A percentile compares a stretch with the other conserved stretches of the same genome.
phyloP scores from a whole-genome alignment of 495 filamentous ascomycete species.

The Tetracladium setigerum region DNA sequence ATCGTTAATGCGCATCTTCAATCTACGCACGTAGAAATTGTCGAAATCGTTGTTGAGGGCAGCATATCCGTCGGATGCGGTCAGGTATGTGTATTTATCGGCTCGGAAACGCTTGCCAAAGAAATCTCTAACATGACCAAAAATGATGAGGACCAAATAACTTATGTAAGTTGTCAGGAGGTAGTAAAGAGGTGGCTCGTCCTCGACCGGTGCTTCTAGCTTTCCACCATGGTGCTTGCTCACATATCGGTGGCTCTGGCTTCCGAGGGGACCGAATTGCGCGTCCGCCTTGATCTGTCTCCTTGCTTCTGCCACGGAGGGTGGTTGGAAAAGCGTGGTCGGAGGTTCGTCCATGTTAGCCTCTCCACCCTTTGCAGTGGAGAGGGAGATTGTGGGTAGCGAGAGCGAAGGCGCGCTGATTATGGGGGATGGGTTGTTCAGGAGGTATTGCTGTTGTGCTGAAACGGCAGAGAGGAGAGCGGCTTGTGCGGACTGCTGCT shows the following conservation, averaged over 20 bases:
- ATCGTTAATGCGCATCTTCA: constrained; percentile 93
- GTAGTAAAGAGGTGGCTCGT: constrained; percentile 95
- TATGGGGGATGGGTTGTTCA: constrained; percentile 49
- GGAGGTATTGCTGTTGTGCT: constrained; percentile 47
- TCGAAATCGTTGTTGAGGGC: constrained; percentile 98
- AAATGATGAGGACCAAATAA: constrained; percentile 91
- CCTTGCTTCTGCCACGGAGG: constrained; percentile 75
- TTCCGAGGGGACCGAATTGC: constrained; percentile 83
- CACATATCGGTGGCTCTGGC: constrained; percentile 73
- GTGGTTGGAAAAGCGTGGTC: constrained; percentile 85
- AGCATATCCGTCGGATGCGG: constrained; percentile 79
- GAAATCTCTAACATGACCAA: constrained; percentile 93
- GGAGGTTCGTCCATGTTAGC: constrained; percentile 62
- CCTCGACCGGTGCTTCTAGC: constrained; percentile 77
- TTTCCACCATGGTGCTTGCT: constrained; percentile 73
- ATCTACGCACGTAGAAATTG: constrained; percentile 89
- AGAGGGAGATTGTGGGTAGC: constrained; percentile 86
- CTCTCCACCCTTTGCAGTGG: constrained; percentile 77
- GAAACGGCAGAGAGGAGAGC: constrained; percentile 53
- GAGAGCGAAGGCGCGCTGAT: constrained; percentile 68
- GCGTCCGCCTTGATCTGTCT: constrained; percentile 72
- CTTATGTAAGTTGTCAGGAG: constrained; percentile 95
- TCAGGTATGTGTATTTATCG: constrained; percentile 75
- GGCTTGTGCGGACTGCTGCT: constrained; percentile 42
- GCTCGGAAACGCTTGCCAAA: constrained; percentile 91